Conservation (phyloP, 106 monocot species). For the Chionographis japonica region DNA sequence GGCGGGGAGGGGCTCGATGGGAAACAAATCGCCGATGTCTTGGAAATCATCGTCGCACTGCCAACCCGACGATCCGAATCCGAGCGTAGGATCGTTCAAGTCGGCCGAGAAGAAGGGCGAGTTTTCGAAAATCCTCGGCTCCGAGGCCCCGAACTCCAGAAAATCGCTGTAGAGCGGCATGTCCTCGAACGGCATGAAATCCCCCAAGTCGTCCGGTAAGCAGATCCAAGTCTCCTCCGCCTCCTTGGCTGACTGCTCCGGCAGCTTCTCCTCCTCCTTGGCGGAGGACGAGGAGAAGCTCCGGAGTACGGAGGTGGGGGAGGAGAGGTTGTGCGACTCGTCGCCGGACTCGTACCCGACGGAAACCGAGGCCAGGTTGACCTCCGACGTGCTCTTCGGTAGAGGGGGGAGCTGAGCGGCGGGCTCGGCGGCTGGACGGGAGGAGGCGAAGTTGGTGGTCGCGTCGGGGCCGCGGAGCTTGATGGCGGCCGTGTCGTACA, state of each 20-base stretch:
- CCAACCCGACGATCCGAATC: slow-evolving; percentile 15
- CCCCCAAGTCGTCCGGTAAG: slow-evolving; percentile 10
- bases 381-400: too few relatives aligned
- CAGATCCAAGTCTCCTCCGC: background rate
- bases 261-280: background rate
- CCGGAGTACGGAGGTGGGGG: slow-evolving; percentile 30
- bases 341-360: slow-evolving; percentile 29
- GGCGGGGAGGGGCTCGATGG: too few relatives aligned
- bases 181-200: slow-evolving; percentile 24
- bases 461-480: slow-evolving; percentile 22
- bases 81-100: slow-evolving; percentile 4
- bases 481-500: slow-evolving; percentile 23
- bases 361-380: background rate
- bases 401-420: background rate
- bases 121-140: slow-evolving; percentile 14
- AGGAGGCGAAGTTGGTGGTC: slow-evolving; percentile 14
- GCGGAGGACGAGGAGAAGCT: background rate
- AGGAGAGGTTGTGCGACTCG: slow-evolving; percentile 15
- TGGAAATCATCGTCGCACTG: slow-evolving; percentile 29
- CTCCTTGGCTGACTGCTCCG: background rate
- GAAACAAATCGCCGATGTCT: slow-evolving; percentile 10
- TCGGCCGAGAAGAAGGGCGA: slow-evolving; percentile 1
- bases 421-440: background rate
- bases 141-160: slow-evolving; percentile 8
- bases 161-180: slow-evolving; percentile 20